Conservation (phyloP, 331 rosid genomes). For the Spiraea crenata region DNA sequence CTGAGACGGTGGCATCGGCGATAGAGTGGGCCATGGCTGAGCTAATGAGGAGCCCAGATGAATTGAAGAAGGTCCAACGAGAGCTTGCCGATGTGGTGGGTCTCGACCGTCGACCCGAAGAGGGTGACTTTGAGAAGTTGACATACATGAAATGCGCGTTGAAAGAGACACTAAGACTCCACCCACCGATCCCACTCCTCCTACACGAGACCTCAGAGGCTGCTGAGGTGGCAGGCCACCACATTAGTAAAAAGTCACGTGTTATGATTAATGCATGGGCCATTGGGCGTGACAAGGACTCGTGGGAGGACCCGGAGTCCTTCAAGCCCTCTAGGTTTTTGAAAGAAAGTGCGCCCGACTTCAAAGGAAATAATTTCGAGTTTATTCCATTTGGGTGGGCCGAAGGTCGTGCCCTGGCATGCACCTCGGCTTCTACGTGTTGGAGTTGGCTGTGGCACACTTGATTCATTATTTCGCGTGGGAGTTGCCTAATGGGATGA, state of each 20-base stretch:
- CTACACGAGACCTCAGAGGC: constrained; percentile 92
- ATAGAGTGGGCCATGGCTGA: constrained; percentile 91
- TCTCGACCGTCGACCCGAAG: constrained; percentile 60
- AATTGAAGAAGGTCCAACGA: constrained; percentile 53
- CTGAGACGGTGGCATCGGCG: constrained; percentile 94
- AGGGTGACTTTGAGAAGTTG: constrained; percentile 65
- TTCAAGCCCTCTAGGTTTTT: constrained; percentile 64
- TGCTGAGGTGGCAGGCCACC: constrained; percentile 47
- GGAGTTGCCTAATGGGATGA: constrained; percentile 88
- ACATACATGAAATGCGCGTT: constrained; percentile 46
- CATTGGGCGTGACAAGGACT: constrained; percentile 60
- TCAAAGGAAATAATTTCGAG: constrained; percentile 82
- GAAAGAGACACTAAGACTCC: constrained; percentile 80
- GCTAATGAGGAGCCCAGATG: constrained; percentile 70
- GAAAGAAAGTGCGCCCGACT: constrained; percentile 49
- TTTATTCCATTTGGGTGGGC: constrained; percentile 91
- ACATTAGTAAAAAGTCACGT: constrained; percentile 56
- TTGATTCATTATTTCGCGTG: constrained; percentile 83
- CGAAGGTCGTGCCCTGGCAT: constrained; percentile 95
- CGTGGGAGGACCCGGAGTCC: constrained; percentile 58
- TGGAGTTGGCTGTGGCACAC: constrained; percentile 73
- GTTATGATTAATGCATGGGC: constrained; percentile 88
- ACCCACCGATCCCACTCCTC: constrained; percentile 93
- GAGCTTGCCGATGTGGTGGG: constrained; percentile 75
- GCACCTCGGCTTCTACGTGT: constrained; percentile 74